Base-by-base conservation (phyloP, 2,329 filamentous ascomycete species). In the Pseudophaeomoniella oleicola region DNA sequence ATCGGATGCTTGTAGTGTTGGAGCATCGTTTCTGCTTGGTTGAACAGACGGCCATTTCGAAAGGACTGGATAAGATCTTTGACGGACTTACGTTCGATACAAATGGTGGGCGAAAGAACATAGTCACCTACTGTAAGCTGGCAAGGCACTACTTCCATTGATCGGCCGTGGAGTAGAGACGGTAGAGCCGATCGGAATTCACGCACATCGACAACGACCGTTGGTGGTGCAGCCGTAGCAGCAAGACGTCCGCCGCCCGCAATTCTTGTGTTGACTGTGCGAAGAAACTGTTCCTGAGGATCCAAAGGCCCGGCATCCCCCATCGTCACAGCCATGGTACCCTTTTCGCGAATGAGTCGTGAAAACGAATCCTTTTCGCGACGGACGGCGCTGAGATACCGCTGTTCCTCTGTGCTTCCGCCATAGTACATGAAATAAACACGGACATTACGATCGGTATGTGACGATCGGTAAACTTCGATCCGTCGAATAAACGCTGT, bases 341-440 rank as follows among this genome's bases (percentile, higher is more conserved):
- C 84, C 41, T 88, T 83, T 62, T 98, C 90, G 47, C 85, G 86
- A 63, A 98, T 96, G 18, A 96, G 69, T 44, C 81, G 85, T 2
- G 88, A 93, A 50, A 98, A 98, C 1, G 87, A 78, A 54, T 98
- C 90, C 56, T 98, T 98, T 54, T 98, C 90, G 40, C 85, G 74
- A n/a, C 90, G 75, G 2, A 96, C 85, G 0, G 80, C 75, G 15
- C 84, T 84, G 2, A 96, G 71, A 52, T 94, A 96, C 16, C 83
- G 76, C 56, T 96, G 88, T 56, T 98, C 90, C 58, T 98, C 88
- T 1, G 96, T 87, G 1, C 86, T 94, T 3, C 81, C 81, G 19
- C 84, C 81, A 45, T 98, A 98, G 61, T 93, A 96, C 66, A 96
- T 76, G 55, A 96, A 96, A 62, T 94, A 98, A 1, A 94, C 87